These are phyloP conservation scores for Pythium biforme DNA, from an alignment of 352 stramenopile species.

Conservation along the genomic window DNA sequence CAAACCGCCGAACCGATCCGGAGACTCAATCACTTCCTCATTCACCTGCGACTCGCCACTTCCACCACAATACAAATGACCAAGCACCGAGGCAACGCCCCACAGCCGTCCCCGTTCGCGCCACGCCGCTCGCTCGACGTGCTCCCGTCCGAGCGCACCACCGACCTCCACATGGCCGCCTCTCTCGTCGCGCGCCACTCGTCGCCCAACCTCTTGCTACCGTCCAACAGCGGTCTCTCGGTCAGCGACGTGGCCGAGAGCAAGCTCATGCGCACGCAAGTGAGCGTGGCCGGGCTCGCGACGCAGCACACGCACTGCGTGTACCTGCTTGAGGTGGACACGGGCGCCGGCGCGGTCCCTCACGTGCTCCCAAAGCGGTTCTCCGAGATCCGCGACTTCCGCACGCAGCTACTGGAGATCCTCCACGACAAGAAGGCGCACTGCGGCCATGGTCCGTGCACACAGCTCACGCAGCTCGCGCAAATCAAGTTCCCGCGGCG, in stretches of 20 bases:
- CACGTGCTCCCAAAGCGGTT: constrained; percentile 66
- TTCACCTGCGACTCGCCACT: too few relatives aligned
- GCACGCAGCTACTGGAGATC: constrained; percentile 37
- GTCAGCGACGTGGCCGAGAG: constrained; percentile 13
- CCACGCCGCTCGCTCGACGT: constrained; percentile 4
- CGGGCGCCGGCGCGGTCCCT: constrained; percentile 31
- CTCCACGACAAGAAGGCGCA: constrained; percentile 21
- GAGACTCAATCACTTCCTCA: too few relatives aligned
- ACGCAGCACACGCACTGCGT: constrained; percentile 39
- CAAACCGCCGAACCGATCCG: too few relatives aligned
- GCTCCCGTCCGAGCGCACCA: constrained; percentile 4
- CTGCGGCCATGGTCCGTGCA: constrained; percentile 46
- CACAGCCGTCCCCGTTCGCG: not conserved
- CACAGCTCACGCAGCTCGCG: constrained; percentile 37
- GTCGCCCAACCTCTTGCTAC: not conserved
- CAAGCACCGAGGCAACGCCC: not conserved
- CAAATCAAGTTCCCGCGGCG: constrained; percentile 59
- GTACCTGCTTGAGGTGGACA: constrained; percentile 60
- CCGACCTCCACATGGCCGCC: not conserved
- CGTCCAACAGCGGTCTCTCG: too few relatives aligned
- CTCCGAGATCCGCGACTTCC: constrained; percentile 70
- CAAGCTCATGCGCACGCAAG: constrained; percentile 22
- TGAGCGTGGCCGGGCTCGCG: constrained; percentile 48
- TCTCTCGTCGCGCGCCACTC: constrained; percentile 2
- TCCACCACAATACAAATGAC: too few relatives aligned